Percentiles rank a stretch among this genome's conserved stretches.
These are phyloP conservation scores for Tricholoma saponaceum DNA, from an alignment of 768 basidiomycete species.

Conservation along the genomic window DNA sequence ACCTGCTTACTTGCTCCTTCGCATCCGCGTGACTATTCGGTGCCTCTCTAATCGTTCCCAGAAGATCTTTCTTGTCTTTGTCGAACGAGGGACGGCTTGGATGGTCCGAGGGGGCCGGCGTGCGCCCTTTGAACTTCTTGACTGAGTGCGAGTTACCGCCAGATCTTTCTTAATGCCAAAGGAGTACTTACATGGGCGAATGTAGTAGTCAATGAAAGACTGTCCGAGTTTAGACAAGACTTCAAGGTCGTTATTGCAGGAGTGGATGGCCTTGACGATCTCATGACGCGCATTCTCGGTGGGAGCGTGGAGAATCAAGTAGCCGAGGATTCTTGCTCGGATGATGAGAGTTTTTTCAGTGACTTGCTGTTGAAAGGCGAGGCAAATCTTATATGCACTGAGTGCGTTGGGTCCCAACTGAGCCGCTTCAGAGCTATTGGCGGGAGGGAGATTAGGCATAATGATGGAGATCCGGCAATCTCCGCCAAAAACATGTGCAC, in stretches of 20 bases:
- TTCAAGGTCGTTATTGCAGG: background rate
- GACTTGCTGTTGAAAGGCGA: background rate
- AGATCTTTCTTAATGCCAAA: background rate
- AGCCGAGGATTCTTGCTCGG: slow-evolving; percentile 9
- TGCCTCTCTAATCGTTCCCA: slow-evolving; percentile 1
- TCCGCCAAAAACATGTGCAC: too few relatives aligned
- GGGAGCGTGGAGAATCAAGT: slow-evolving; percentile 10
- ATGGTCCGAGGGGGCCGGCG: slow-evolving; percentile 12
- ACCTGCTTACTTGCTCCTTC: slow-evolving; percentile 6
- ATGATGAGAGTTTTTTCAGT: background rate
- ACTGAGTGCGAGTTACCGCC: slow-evolving; percentile 6
- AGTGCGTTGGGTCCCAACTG: background rate
- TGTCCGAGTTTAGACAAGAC: background rate
- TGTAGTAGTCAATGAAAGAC: background rate
- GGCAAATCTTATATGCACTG: slow-evolving; percentile 1
- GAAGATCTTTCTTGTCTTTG: background rate
- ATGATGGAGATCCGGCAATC: too few relatives aligned
- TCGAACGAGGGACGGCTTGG: slow-evolving; percentile 17
- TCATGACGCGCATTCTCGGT: background rate
- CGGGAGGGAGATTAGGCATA: background rate
- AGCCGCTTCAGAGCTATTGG: background rate
- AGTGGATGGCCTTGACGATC: background rate
- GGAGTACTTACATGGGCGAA: background rate
- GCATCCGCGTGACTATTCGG: slow-evolving; percentile 7
- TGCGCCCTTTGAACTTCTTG: slow-evolving; percentile 12